Percentiles rank a stretch among this genome's conserved stretches.
phyloP scores from a whole-genome alignment of 495 filamentous ascomycete species.

The Penicillium waksmanii region DNA sequence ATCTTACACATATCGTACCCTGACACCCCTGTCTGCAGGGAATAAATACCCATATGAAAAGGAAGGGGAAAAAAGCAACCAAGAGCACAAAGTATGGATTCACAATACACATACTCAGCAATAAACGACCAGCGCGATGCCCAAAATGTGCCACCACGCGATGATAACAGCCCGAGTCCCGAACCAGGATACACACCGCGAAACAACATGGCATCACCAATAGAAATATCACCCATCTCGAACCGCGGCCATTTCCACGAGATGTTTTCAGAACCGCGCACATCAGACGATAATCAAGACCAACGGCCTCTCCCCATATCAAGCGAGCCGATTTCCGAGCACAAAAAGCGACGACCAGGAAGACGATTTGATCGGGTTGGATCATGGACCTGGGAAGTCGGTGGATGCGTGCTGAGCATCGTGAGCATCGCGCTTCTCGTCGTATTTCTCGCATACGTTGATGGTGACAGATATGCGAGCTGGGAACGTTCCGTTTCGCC shows the following conservation, averaged over 20 bases:
- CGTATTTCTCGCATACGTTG: constrained; percentile 8
- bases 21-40: background rate
- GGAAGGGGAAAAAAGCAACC: too few species aligned
- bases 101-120: background rate
- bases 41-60: background rate
- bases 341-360: background rate
- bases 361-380: background rate
- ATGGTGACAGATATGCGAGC: constrained; percentile 4
- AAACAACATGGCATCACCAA: background rate
- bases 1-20: too few species aligned
- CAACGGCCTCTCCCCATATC: background rate
- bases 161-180: background rate
- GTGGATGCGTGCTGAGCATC: background rate
- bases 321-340: background rate
- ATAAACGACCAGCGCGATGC: background rate
- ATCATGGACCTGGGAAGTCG: constrained; percentile 16
- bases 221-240: background rate
- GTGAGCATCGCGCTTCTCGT: constrained; percentile 4
- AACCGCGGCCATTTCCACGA: background rate
- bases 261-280: background rate
- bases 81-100: background rate
- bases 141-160: background rate
- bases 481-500: constrained; percentile 15
- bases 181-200: background rate
- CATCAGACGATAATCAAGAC: background rate